Evolutionary conservation across 1,284 basidiomycete genomes (phyloP).

Genomic region (Rhodotorula sp.): DNA sequence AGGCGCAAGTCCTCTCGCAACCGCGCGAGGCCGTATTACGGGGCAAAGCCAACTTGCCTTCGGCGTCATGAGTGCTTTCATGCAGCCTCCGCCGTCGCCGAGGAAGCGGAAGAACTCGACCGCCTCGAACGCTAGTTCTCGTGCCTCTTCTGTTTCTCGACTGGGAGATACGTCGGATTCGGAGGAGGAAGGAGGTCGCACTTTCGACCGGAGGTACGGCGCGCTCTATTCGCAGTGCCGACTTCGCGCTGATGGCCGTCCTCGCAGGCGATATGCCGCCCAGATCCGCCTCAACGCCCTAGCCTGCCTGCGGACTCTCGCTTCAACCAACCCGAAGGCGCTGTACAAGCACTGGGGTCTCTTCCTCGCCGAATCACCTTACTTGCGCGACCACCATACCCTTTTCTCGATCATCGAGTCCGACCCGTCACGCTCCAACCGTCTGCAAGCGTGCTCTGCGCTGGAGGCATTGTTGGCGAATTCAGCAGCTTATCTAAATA

Average conservation of each 20-base stretch:
- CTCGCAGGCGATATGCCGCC: not conserved
- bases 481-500: slow-evolving; percentile 22
- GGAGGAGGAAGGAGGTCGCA: slow-evolving; percentile 14
- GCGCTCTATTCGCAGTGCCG: not conserved
- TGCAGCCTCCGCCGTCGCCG: not conserved
- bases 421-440: slow-evolving; percentile 22
- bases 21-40: not conserved
- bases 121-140: not conserved
- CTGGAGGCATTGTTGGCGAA: slow-evolving; percentile 17
- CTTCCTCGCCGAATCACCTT: slow-evolving; percentile 36
- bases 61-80: slow-evolving; percentile 31
- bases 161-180: slow-evolving; percentile 1
- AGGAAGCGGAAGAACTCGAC: not conserved
- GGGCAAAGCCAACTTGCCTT: slow-evolving; percentile 4
- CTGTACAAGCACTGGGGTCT: slow-evolving; percentile 31
- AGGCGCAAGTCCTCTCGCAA: not conserved
- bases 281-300: slow-evolving; percentile 29
- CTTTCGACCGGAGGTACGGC: slow-evolving; percentile 3
- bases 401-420: slow-evolving; percentile 25
- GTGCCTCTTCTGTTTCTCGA: not conserved
- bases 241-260: too few species aligned
- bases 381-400: slow-evolving; percentile 7
- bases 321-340: slow-evolving; percentile 4
- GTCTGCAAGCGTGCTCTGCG: slow-evolving; percentile 4
- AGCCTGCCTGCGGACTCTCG: slow-evolving; percentile 11